Evolutionary conservation across 2,329 filamentous ascomycete genomes (phyloP).

Genomic region (Penicillium paneum): DNA sequence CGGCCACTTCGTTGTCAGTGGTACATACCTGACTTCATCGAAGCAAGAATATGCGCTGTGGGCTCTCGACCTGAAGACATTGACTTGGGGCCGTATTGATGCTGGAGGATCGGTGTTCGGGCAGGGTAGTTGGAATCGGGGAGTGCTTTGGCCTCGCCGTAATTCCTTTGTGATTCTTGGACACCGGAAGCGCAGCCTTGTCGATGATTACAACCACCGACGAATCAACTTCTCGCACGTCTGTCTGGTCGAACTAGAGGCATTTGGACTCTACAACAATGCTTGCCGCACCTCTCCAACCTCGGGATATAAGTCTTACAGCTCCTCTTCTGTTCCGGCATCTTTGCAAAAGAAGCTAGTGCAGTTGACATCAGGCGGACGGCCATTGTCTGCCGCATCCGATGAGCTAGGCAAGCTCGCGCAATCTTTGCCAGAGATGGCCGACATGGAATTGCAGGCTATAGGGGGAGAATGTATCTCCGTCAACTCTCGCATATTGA

Average conservation of each 20-base stretch:
- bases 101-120: conserved; percentile 91
- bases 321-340: conserved; percentile 63
- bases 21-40: conserved; percentile 93
- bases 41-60: conserved; percentile 98
- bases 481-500: conserved; percentile 85
- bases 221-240: conserved; percentile 97
- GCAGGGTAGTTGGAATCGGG: conserved; percentile 96
- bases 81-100: conserved; percentile 95
- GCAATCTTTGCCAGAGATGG: conserved; percentile 74
- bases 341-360: conserved; percentile 50
- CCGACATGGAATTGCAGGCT: conserved; percentile 95
- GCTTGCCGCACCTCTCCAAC: conserved; percentile 74
- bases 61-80: conserved; percentile 81
- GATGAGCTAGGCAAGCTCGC: conserved; percentile 82
- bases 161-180: conserved; percentile 96
- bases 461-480: conserved; percentile 88
- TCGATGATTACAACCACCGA: conserved; percentile 97
- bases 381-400: conserved; percentile 71
- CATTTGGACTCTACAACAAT: conserved; percentile 96
- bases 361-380: conserved; percentile 66
- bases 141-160: conserved; percentile 85
- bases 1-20: conserved; percentile 94
- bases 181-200: conserved; percentile 86
- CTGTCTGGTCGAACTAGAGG: conserved; percentile 94
- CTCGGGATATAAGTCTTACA: conserved; percentile 81